Evolutionary conservation across 2,329 filamentous ascomycete genomes (phyloP), one percentile per base, ranked within the genome.

Genomic region (Rugonectria rugulosa): DNA sequence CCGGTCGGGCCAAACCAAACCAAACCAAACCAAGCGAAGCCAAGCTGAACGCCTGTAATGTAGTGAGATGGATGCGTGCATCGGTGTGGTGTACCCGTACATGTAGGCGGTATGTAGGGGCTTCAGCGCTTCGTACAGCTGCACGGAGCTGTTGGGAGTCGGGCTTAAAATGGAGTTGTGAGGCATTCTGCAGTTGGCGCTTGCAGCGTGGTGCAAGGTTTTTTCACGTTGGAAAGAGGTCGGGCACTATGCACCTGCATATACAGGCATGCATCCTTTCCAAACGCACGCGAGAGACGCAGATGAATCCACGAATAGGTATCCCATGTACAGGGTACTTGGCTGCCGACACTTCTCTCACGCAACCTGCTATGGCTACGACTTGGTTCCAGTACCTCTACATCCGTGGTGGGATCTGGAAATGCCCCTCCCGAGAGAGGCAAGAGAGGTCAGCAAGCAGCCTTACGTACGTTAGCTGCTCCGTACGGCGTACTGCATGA

Each of bases 181-280:
- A n/a, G n/a, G n/a, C n/a, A n/a, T 31, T 42, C 38, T 38, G 42
- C 43, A 34, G 47, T 29, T 50, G 40, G 47, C 47, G 40, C 41
- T 51, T 37, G 40, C 29, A 37, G 21, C 23, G 24, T 42, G 37
- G 14, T 40, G 34, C 34, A 21, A 40, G 23, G n/a, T 40, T 40
- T 40, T 11, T 40, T 24, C n/a, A n/a, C n/a, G n/a, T 11, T 40
- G 20, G 11, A 24, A 14, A 21, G 37, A 40, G 20, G 34, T 15
- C 11, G 15, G 36, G 36, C 11, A 38, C 36, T 38, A 12, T 20
- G 14, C 21, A 26, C 38, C 23, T 42, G 40, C 40, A 42, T 42
- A 17, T 42, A 17, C 40, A 42, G 14, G 26, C 38, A 15, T 41
- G 40, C 34, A 19, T 7, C 6, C 15, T 19, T 17, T 12, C 17